phyloP scores from a whole-genome alignment of 768 basidiomycete species.

The Hysterangium stoloniferum region DNA sequence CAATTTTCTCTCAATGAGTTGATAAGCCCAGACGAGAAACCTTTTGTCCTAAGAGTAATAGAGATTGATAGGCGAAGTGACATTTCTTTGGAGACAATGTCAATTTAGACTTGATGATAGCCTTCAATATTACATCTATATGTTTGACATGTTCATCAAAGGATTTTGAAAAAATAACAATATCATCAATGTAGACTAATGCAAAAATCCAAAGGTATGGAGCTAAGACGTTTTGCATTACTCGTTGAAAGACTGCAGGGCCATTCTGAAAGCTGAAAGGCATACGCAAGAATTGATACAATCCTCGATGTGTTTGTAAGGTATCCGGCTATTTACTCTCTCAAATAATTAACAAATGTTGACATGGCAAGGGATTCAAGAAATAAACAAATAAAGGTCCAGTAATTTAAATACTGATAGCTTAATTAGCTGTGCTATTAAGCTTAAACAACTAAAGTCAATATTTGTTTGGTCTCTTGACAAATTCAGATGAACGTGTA shows the following conservation, averaged over 20 bases:
- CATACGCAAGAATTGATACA: conserved; percentile 35
- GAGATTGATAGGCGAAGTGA: conserved; percentile 26
- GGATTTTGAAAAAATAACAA: conserved; percentile 24
- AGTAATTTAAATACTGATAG: no score
- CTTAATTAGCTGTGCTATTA: no score
- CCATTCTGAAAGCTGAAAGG: conserved; percentile 31
- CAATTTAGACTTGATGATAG: conserved; percentile 22
- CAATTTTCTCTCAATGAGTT: conserved; percentile 30
- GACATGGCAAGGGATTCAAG: no score
- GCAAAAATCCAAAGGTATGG: conserved; percentile 34
- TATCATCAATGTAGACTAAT: no score
- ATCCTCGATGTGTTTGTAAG: conserved; percentile 31
- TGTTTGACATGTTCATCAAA: neutral
- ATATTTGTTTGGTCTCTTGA: no score
- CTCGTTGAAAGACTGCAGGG: conserved; percentile 34
- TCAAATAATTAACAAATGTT: no score
- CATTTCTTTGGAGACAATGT: conserved; percentile 31
- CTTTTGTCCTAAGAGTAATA: conserved; percentile 32
- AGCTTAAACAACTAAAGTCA: no score
- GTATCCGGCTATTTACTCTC: no score
- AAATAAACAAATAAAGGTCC: no score
- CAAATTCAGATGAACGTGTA: no score
- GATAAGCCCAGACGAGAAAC: conserved; percentile 31
- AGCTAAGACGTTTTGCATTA: conserved; percentile 31
- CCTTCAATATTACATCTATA: conserved; percentile 21